Conservation (phyloP, 2,329 filamentous ascomycete species). For the Venturia pyrina region DNA sequence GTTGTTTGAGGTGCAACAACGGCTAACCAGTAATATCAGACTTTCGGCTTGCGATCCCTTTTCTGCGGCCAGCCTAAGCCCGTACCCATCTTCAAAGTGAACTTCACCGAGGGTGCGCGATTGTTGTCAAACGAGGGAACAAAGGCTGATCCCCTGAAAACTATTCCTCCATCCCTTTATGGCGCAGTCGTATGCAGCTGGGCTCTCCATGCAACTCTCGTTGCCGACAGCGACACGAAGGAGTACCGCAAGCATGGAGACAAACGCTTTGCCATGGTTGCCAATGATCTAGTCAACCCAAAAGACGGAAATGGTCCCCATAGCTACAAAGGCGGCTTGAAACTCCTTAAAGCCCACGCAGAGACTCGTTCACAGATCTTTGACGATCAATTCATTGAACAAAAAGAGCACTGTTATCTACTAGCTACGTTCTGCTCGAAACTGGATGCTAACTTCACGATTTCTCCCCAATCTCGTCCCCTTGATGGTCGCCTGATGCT, state of each 20-base stretch:
- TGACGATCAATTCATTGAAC: neutral
- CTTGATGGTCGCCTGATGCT: constrained; percentile 62
- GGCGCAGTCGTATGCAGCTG: constrained; percentile 84
- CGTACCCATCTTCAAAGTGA: constrained; percentile 34
- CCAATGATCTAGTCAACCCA: constrained; percentile 55
- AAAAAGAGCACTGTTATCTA: constrained; percentile 58
- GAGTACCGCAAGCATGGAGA: constrained; percentile 69
- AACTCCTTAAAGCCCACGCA: constrained; percentile 18
- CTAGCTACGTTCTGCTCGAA: constrained; percentile 69
- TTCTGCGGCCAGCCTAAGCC: constrained; percentile 23
- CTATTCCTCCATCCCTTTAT: constrained; percentile 34
- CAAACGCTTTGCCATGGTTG: constrained; percentile 76
- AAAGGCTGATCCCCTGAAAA: constrained; percentile 25
- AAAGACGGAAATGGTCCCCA: constrained; percentile 43
- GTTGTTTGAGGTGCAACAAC: no score
- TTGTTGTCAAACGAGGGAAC: constrained; percentile 34
- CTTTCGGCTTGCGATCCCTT: constrained; percentile 31
- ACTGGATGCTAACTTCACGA: constrained; percentile 70
- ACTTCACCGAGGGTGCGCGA: constrained; percentile 35
- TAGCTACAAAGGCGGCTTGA: constrained; percentile 45
- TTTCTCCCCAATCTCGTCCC: constrained; percentile 63
- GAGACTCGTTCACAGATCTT: no score
- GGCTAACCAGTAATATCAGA: constrained; percentile 21
- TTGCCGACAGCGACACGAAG: constrained; percentile 81
- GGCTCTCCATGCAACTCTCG: constrained; percentile 78